Evolutionary conservation across 2,329 filamentous ascomycete genomes (phyloP).

Genomic region (Colletotrichum nymphaeae): DNA sequence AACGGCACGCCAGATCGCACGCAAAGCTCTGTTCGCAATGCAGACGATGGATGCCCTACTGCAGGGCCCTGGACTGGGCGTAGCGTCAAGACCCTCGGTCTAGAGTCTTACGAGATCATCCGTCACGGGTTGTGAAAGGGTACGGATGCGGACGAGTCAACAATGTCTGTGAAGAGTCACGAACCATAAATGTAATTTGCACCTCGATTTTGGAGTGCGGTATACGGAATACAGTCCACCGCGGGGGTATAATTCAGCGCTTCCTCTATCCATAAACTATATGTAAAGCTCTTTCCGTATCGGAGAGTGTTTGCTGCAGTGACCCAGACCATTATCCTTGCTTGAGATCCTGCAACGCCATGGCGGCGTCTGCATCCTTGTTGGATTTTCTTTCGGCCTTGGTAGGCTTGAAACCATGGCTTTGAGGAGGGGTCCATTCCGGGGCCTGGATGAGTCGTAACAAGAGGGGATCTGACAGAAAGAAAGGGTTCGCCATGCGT

Average conservation of each 20-base stretch:
- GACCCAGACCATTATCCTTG: neutral
- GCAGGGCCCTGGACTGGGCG: neutral
- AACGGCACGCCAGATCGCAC: neutral
- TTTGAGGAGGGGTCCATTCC: neutral
- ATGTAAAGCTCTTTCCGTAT: neutral
- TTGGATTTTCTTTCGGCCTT: neutral
- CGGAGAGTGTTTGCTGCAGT: neutral
- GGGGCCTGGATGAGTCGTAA: neutral
- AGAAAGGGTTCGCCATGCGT: neutral
- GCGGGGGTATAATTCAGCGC: slow-evolving; percentile 23
- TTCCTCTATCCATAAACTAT: neutral
- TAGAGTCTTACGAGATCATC: neutral
- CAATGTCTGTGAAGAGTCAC: neutral
- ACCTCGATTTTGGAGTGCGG: neutral
- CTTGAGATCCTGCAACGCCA: slow-evolving; percentile 17
- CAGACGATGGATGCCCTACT: neutral
- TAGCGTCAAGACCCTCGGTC: neutral
- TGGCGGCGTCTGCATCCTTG: slow-evolving; percentile 10
- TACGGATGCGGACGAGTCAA: too few species aligned
- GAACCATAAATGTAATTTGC: neutral
- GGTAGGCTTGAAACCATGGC: neutral
- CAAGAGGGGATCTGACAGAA: slow-evolving; percentile 1
- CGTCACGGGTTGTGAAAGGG: neutral
- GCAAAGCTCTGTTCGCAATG: neutral
- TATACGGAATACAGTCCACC: neutral